Conservation (phyloP, 192 early-diverging fungal species). For the Coemansia pectinata region DNA sequence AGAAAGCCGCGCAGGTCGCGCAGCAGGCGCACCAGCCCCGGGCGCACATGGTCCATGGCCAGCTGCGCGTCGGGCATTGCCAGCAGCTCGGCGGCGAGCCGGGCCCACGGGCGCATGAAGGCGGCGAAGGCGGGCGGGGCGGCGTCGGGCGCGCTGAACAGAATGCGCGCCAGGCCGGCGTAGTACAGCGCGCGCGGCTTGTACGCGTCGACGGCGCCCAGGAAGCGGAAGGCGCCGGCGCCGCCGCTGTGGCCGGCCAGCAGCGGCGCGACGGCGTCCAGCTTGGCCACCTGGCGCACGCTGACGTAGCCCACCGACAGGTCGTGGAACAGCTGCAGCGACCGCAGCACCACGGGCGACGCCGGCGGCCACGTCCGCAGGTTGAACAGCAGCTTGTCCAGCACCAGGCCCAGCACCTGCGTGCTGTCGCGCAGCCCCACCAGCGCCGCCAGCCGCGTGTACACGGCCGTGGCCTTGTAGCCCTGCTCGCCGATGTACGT, state of each 20-base stretch:
- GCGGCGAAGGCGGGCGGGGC: slow-evolving; percentile 62
- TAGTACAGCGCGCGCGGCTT: slow-evolving; percentile 75
- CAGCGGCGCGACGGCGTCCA: slow-evolving; percentile 69
- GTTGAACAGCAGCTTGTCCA: slow-evolving; percentile 59
- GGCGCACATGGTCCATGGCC: slow-evolving; percentile 49
- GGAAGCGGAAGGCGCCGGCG: slow-evolving; percentile 59
- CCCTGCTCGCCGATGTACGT: slow-evolving; percentile 78
- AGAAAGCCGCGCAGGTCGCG: slow-evolving; percentile 79
- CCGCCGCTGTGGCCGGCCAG: slow-evolving; percentile 73
- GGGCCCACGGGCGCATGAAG: slow-evolving; percentile 73
- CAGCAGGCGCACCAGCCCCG: slow-evolving; percentile 64
- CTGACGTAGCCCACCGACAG: slow-evolving; percentile 75
- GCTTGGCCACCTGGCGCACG: slow-evolving; percentile 73
- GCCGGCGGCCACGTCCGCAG: slow-evolving; percentile 62
- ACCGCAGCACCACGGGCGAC: slow-evolving; percentile 61
- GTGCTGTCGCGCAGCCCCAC: slow-evolving; percentile 69
- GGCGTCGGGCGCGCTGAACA: slow-evolving; percentile 67
- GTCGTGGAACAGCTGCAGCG: slow-evolving; percentile 76
- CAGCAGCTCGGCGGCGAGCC: slow-evolving; percentile 58
- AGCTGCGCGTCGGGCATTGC: slow-evolving; percentile 58
- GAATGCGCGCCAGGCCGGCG: slow-evolving; percentile 69
- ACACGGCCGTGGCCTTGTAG: slow-evolving; percentile 65
- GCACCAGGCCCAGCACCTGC: slow-evolving; percentile 36
- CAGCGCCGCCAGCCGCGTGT: slow-evolving; percentile 60
- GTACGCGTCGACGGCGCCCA: slow-evolving; percentile 61